These are phyloP conservation scores for Fragaria ananassa DNA, from an alignment of 306 rosid species.

Conservation along the genomic window DNA sequence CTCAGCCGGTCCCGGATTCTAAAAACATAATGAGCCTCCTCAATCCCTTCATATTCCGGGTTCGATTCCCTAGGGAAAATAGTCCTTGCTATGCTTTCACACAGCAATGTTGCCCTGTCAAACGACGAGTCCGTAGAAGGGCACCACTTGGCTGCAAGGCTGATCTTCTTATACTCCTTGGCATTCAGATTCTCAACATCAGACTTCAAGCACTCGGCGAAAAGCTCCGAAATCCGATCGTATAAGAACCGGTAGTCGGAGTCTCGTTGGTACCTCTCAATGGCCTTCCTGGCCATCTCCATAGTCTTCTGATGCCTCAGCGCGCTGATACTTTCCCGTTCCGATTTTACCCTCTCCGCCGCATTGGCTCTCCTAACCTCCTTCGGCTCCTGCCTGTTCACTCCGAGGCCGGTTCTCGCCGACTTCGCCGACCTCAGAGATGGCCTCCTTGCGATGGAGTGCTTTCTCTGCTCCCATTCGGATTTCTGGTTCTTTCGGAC, in stretches of 20 bases:
- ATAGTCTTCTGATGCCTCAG: slow-evolving; percentile 36
- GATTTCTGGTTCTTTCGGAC: slow-evolving; percentile 23
- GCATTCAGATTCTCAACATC: slow-evolving; percentile 40
- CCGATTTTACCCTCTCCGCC: slow-evolving; percentile 4
- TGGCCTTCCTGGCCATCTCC: slow-evolving; percentile 50
- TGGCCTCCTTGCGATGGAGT: background rate
- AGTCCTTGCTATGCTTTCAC: slow-evolving; percentile 55
- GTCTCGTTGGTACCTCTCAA: slow-evolving; percentile 22
- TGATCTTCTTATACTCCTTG: slow-evolving; percentile 27
- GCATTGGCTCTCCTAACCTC: background rate
- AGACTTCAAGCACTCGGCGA: slow-evolving; percentile 44
- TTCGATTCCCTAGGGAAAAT: slow-evolving; percentile 40
- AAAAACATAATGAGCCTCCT: slow-evolving; percentile 36
- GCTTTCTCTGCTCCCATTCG: slow-evolving; percentile 25
- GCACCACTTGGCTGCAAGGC: slow-evolving; percentile 72
- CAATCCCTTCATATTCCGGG: slow-evolving; percentile 47
- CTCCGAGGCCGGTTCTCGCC: background rate
- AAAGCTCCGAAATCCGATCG: slow-evolving; percentile 45
- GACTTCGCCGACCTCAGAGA: background rate
- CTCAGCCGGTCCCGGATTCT: slow-evolving; percentile 50
- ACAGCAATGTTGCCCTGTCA: slow-evolving; percentile 46
- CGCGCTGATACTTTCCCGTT: slow-evolving; percentile 34
- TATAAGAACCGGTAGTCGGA: slow-evolving; percentile 30
- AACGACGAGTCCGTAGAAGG: slow-evolving; percentile 62
- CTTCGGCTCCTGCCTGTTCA: background rate